Conservation (phyloP, 192 early-diverging fungal genomes). For the Entrophospora sp. region DNA sequence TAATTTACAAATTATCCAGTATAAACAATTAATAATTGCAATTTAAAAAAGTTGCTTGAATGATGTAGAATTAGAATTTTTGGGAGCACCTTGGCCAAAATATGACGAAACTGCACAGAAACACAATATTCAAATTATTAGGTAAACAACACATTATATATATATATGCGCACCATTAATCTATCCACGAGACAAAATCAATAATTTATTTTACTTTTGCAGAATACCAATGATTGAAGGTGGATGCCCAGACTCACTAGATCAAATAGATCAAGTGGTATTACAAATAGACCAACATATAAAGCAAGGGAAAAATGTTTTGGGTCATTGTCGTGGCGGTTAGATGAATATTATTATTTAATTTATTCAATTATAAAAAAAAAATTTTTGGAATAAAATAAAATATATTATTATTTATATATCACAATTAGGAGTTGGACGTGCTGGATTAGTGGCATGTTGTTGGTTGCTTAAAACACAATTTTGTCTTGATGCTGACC, state of each 20-base stretch:
- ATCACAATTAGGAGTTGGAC: conserved; percentile 57
- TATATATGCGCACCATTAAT: too few relatives aligned
- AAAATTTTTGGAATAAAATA: too few relatives aligned
- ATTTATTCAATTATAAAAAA: too few relatives aligned
- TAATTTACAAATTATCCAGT: conserved; percentile 6
- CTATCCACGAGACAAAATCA: too few relatives aligned
- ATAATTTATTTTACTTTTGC: too few relatives aligned
- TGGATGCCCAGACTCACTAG: conserved; percentile 45
- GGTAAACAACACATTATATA: too few relatives aligned
- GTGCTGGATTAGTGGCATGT: conserved; percentile 70
- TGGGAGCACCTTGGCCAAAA: conserved; percentile 55
- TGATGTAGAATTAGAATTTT: conserved; percentile 53
- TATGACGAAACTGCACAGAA: conserved; percentile 45
- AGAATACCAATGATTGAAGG: conserved; percentile 68
- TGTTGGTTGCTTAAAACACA: conserved; percentile 56
- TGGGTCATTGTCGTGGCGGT: conserved; percentile 66
- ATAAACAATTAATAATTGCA: conserved; percentile 6
- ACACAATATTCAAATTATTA: conserved; percentile 48
- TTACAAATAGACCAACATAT: conserved; percentile 39
- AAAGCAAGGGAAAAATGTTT: conserved; percentile 42
- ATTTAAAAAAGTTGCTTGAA: conserved; percentile 48
- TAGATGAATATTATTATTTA: too few relatives aligned
- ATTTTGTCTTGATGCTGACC: conserved; percentile 38
- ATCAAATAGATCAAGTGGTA: conserved; percentile 48
- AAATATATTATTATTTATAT: conserved; percentile 5